Evolutionary conservation across 768 basidiomycete species (phyloP).

Genomic region (Hortiboletus flavorubellus): DNA sequence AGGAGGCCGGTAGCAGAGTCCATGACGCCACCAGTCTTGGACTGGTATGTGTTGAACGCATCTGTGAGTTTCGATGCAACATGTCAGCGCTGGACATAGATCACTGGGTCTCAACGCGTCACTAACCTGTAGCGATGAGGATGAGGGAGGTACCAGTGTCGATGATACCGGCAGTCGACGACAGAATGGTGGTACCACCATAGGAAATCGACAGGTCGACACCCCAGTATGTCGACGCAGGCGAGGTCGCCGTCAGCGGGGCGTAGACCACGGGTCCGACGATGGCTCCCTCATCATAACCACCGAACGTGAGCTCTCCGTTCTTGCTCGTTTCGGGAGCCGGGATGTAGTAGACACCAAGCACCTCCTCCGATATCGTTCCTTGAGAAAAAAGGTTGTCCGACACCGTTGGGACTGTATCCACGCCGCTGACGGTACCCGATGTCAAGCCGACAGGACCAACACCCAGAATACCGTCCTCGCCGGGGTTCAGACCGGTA

Average conservation of each 20-base stretch:
- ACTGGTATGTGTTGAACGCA: constrained; percentile 21
- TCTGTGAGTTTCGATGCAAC: constrained; percentile 10
- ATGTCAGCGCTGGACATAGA: not conserved
- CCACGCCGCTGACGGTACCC: constrained; percentile 14
- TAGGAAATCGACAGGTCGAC: constrained; percentile 31
- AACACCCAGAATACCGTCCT: constrained; percentile 39
- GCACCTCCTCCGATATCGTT: constrained; percentile 22
- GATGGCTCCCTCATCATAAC: constrained; percentile 14
- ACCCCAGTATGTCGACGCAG: constrained; percentile 30
- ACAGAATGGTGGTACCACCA: constrained; percentile 20
- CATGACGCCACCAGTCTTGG: constrained; percentile 22
- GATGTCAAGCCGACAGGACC: constrained; percentile 34
- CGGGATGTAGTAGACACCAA: constrained; percentile 36
- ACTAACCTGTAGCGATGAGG: constrained; percentile 21
- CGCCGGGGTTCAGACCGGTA: constrained; percentile 12
- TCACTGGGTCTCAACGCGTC: no score
- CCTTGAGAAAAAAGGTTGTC: constrained; percentile 34
- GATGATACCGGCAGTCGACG: constrained; percentile 30
- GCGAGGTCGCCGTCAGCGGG: constrained; percentile 20
- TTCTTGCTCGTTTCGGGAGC: constrained; percentile 16
- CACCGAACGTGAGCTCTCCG: constrained; percentile 30
- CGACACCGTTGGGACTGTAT: constrained; percentile 31
- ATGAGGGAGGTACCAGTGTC: constrained; percentile 33
- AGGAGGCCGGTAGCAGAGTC: constrained; percentile 31
- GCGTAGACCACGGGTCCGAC: constrained; percentile 19